Conservation (phyloP, 345 rosid genomes). For the Angophora floribunda region DNA sequence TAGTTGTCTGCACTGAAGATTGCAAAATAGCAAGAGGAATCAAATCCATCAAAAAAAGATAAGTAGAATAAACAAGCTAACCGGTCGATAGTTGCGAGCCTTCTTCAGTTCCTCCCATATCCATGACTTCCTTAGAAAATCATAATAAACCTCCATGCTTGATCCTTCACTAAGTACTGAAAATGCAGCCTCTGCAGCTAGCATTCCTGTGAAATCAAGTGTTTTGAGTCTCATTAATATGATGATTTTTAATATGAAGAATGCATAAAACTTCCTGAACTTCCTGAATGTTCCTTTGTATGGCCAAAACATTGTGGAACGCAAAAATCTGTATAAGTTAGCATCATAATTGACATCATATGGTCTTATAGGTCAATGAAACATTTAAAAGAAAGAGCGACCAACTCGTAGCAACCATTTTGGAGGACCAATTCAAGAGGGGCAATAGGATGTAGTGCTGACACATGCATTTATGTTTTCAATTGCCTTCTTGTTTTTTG, state of each 20-base stretch:
- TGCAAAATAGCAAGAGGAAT: not conserved
- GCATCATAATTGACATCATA: not conserved
- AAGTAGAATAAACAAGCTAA: conserved; percentile 14
- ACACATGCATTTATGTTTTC: not conserved
- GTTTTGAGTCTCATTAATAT: not conserved
- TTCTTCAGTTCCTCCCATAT: conserved; percentile 80
- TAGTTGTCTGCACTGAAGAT: not conserved
- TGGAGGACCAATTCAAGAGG: not conserved
- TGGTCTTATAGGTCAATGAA: not conserved
- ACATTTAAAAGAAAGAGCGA: not conserved
- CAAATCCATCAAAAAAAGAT: not conserved
- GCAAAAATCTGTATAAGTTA: not conserved
- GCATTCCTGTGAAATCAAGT: conserved; percentile 56
- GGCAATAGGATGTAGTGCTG: not conserved
- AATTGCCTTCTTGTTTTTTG: not conserved
- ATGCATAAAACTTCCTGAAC: not conserved
- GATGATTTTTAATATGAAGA: not conserved
- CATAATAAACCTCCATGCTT: conserved; percentile 71
- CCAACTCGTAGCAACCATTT: not conserved
- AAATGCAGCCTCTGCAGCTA: conserved; percentile 91
- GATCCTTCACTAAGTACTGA: conserved; percentile 45
- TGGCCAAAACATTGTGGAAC: not conserved
- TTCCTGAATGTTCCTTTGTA: not conserved
- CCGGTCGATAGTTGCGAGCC: conserved; percentile 88
- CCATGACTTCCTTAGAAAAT: conserved; percentile 63